Conservation (phyloP, 208 protist species). For the Novymonas esmeraldas region DNA sequence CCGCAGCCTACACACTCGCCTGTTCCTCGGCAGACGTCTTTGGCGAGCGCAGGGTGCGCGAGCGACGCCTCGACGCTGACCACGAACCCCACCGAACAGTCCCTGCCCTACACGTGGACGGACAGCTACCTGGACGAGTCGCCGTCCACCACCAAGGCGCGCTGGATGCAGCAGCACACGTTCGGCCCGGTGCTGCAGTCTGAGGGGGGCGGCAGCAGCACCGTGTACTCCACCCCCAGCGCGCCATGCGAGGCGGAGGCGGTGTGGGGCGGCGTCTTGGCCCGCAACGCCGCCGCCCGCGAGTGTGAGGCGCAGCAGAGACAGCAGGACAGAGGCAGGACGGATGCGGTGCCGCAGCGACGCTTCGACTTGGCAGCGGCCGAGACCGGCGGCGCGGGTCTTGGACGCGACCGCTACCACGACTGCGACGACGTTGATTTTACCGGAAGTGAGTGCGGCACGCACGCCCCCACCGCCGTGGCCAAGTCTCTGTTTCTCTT, state of each 20-base stretch:
- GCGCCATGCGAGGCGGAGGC: constrained; percentile 1
- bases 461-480: neutral
- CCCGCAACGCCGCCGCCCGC: neutral
- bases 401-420: neutral
- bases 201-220: constrained; percentile 31
- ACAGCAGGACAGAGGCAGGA: neutral
- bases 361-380: constrained; percentile 16
- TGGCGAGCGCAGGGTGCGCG: neutral
- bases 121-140: constrained; percentile 43
- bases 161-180: constrained; percentile 39
- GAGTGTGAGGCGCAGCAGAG: neutral
- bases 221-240: constrained; percentile 15
- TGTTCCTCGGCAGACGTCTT: neutral
- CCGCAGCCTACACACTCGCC: neutral
- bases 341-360: neutral
- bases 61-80: neutral
- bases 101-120: constrained; percentile 41
- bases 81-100: constrained; percentile 9
- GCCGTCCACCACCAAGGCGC: constrained; percentile 14
- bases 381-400: neutral
- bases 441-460: neutral
- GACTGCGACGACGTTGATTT: neutral
- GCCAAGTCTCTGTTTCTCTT: neutral
- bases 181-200: constrained; percentile 50
- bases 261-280: constrained; percentile 21